phyloP scores from a whole-genome alignment of 2,329 filamentous ascomycete genomes.

The Annulohypoxylon truncatum region DNA sequence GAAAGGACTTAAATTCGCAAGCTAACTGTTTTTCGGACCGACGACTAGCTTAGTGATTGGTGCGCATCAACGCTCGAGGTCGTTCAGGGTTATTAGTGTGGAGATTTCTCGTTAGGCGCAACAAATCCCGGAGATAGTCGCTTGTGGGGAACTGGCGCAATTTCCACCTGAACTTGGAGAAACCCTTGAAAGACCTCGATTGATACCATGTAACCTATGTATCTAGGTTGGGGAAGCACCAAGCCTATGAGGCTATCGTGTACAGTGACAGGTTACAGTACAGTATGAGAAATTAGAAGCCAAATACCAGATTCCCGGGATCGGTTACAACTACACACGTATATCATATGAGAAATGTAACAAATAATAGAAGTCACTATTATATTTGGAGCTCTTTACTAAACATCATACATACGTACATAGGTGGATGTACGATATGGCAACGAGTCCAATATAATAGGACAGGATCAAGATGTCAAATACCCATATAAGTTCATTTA shows the following conservation, averaged over 20 bases:
- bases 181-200: constrained; percentile 3
- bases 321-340: background rate
- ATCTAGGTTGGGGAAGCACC: constrained; percentile 6
- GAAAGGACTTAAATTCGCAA: constrained; percentile 5
- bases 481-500: background rate
- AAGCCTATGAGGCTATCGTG: background rate
- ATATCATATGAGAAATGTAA: background rate
- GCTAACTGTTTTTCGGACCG: constrained; percentile 33
- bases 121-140: constrained; percentile 23
- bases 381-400: background rate
- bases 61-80: constrained; percentile 32
- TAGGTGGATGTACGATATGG: background rate
- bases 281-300: background rate
- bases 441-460: background rate
- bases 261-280: background rate
- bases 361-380: background rate
- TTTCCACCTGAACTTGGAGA: constrained; percentile 20
- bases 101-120: constrained; percentile 10
- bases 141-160: constrained; percentile 24
- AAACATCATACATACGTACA: background rate
- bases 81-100: constrained; percentile 22
- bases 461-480: background rate
- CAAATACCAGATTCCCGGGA: background rate
- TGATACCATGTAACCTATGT: background rate
- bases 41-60: constrained; percentile 26